Evolutionary conservation across 2,329 filamentous ascomycete genomes (phyloP).

Genomic region (Alternaria angustiovoidea): DNA sequence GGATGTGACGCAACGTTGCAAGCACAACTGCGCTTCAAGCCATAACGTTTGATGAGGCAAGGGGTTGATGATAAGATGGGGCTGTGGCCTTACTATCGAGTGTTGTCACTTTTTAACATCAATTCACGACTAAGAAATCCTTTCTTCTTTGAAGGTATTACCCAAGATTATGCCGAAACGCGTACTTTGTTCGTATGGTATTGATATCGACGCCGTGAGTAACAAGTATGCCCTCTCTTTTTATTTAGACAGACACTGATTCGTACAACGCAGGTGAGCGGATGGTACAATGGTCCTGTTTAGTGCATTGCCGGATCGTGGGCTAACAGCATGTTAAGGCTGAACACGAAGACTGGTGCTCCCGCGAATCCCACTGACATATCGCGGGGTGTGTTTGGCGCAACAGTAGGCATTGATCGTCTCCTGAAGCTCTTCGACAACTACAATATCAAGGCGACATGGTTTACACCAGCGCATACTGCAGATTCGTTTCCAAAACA

Average conservation of each 20-base stretch:
- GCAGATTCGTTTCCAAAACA: conserved; percentile 60
- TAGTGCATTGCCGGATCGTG: not conserved
- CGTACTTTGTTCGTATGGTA: conserved; percentile 52
- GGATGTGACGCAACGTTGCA: not conserved
- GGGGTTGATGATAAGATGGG: conserved; percentile 1
- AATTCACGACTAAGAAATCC: not conserved
- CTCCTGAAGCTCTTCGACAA: conserved; percentile 54
- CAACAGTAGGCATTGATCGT: conserved; percentile 52
- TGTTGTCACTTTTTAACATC: not conserved
- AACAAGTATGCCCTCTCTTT: not conserved
- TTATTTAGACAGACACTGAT: not conserved
- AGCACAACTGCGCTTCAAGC: not conserved
- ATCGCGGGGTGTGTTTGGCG: conserved; percentile 52
- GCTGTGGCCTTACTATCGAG: not conserved
- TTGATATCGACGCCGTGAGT: conserved; percentile 53
- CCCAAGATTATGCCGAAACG: conserved; percentile 43
- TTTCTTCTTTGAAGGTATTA: not conserved
- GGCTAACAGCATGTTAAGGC: conserved; percentile 29
- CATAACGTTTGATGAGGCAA: not conserved
- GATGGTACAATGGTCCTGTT: conserved; percentile 34
- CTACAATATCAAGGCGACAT: conserved; percentile 54
- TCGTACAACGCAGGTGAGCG: conserved; percentile 15
- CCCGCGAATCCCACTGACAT: conserved; percentile 52
- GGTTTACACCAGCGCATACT: conserved; percentile 54
- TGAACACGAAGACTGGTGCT: conserved; percentile 53